Percentiles rank a stretch among this genome's conserved stretches.
These are phyloP conservation scores for Priceomyces carsonii DNA, from an alignment of 805 yeast genomes.

Conservation along the genomic window DNA sequence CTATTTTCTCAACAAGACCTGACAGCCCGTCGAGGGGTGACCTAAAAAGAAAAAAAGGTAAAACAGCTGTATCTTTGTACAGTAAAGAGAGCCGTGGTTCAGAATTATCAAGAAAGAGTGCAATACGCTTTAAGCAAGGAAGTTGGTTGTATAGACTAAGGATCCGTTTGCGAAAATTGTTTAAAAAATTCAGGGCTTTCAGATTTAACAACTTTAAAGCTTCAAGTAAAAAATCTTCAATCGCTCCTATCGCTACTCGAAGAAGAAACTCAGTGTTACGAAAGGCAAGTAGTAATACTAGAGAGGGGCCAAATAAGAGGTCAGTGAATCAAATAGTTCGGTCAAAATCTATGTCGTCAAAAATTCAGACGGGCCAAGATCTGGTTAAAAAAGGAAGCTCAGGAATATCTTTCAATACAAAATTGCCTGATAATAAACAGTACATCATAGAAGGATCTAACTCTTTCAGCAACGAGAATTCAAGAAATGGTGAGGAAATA, in stretches of 20 bases:
- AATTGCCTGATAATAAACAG: no score
- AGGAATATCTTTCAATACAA: no score
- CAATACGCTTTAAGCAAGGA: constrained; percentile 37
- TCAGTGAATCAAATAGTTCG: constrained; percentile 6
- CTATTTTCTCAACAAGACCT: constrained; percentile 43
- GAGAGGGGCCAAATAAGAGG: constrained; percentile 15
- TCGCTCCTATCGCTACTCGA: constrained; percentile 5
- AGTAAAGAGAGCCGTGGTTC: constrained; percentile 11
- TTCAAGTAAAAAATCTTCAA: constrained; percentile 21
- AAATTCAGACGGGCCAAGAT: no score
- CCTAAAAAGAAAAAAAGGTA: neutral
- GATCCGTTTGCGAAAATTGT: constrained; percentile 23
- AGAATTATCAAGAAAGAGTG: constrained; percentile 26
- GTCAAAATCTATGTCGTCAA: constrained; percentile 2
- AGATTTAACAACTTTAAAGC: constrained; percentile 23
- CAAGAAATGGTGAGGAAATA: no score
- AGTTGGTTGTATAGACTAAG: constrained; percentile 31
- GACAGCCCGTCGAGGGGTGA: constrained; percentile 11
- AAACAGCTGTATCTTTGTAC: constrained; percentile 6
- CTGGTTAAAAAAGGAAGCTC: no score
- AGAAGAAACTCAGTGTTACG: constrained; percentile 8
- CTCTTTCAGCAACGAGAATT: no score
- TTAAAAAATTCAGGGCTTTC: constrained; percentile 21
- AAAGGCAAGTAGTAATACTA: constrained; percentile 16
- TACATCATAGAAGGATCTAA: no score